phyloP scores from a whole-genome alignment of 805 yeast species.

The Nadsonia fulvescens region DNA sequence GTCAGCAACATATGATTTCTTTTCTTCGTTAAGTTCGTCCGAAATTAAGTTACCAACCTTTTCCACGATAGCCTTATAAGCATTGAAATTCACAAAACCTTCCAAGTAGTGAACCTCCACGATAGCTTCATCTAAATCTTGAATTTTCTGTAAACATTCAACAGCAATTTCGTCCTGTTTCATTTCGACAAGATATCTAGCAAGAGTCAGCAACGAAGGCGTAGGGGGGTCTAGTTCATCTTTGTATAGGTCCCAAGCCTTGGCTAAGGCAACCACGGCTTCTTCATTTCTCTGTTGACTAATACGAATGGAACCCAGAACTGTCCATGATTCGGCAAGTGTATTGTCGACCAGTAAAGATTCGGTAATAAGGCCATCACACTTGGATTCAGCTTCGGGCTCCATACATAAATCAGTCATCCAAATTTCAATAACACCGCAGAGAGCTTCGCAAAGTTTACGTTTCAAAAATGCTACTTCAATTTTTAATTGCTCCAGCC shows the following conservation, averaged over 20 bases:
- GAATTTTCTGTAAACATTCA: conserved; percentile 43
- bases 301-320: conserved; percentile 72
- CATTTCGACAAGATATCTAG: conserved; percentile 63
- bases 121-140: conserved; percentile 70
- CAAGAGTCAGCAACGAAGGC: conserved; percentile 55
- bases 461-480: conserved; percentile 23
- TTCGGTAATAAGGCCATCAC: conserved; percentile 51
- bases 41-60: no score
- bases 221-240: conserved; percentile 25
- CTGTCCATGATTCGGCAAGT: conserved; percentile 68
- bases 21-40: no score
- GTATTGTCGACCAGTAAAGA: conserved; percentile 34
- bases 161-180: conserved; percentile 50
- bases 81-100: conserved; percentile 42
- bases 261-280: conserved; percentile 46
- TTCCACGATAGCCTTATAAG: no score
- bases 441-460: conserved; percentile 58
- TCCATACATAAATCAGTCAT: conserved; percentile 97
- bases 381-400: conserved; percentile 63
- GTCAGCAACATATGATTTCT: no score
- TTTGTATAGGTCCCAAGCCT: conserved; percentile 58
- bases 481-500: conserved; percentile 9
- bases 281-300: conserved; percentile 66
- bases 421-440: conserved; percentile 77
- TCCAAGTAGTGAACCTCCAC: conserved; percentile 71